Evolutionary conservation across 192 early-diverging fungal species (phyloP), one percentile per base, ranked within the genome.

Genomic region (Thoreauomyces humboldtii): DNA sequence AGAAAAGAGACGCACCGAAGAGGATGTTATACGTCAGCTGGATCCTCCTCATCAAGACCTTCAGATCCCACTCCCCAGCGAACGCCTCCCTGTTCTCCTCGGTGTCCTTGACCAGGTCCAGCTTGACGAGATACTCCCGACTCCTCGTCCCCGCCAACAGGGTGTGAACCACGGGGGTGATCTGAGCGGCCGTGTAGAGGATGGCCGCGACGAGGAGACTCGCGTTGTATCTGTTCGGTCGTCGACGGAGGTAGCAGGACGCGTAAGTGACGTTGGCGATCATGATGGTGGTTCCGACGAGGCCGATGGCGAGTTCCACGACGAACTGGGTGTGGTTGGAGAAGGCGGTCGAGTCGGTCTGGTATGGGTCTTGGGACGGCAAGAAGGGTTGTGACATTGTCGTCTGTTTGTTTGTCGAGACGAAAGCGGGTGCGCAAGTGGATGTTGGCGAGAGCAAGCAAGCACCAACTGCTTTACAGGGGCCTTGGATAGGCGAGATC

Each of bases 201-300:
- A 27, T 31, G 5, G 29, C 50, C 4, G 50, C 17, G 27, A 52
- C 17, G 50, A 52, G 50, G 3, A 52, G 24, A 4, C 15, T 31
- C 19, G 50, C 50, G 24, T 52, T 52, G 50, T 28, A 52, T 22
- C 50, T 22, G 27, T 52, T 52, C 15, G 21, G 21, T 2, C 50
- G 50, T 2, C 32, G 15, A 15, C 5, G 2, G 4, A 52, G 6
- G 4, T 7, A 15, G 5, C 4, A 15, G 27, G 15, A 2, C 4
- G 50, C 50, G 19, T 27, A 52, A 2, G 32, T 2, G 4, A 28
- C 2, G 50, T 52, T 52, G 50, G 15, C 2, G 7, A 52, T 2
- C 50, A 52, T 52, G 50, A 52, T 28, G 38, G n/a, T n/a, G 50
- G 32, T 14, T 22, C 50, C 17, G 50, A 15, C 50, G 32, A 52